Percentiles rank a stretch among this genome's conserved stretches.
Conservation (phyloP, 2,329 filamentous ascomycete species). For the Dactylonectria macrodidyma region DNA sequence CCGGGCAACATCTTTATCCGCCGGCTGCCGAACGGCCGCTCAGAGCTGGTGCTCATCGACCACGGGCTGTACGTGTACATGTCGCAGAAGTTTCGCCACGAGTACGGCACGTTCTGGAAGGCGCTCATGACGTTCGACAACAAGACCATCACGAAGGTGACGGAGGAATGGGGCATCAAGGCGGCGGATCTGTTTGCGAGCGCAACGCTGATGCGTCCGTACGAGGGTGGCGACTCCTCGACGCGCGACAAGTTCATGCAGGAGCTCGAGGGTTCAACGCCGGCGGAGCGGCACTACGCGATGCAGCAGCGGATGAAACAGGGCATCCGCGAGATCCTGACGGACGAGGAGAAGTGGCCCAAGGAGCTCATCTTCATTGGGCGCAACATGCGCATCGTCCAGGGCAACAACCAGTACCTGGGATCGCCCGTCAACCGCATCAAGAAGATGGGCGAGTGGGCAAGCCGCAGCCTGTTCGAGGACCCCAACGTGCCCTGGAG, state of each 20-base stretch:
- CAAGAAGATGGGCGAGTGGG: constrained; percentile 95
- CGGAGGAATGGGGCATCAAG: constrained; percentile 87
- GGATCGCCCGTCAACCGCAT: constrained; percentile 92
- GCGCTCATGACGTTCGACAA: constrained; percentile 95
- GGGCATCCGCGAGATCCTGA: constrained; percentile 76
- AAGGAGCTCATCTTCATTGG: constrained; percentile 94
- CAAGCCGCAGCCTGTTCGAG: constrained; percentile 85
- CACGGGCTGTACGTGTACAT: constrained; percentile 97
- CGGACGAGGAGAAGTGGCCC: constrained; percentile 90
- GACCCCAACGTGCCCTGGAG: constrained; percentile 74
- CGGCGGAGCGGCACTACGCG: constrained; percentile 85
- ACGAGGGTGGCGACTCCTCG: constrained; percentile 84
- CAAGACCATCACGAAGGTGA: constrained; percentile 79
- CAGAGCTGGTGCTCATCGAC: constrained; percentile 96
- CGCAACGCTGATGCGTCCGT: constrained; percentile 90
- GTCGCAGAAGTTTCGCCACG: constrained; percentile 83
- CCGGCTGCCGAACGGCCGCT: constrained; percentile 82
- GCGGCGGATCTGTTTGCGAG: constrained; percentile 93
- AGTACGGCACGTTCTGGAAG: constrained; percentile 95
- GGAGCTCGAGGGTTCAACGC: constrained; percentile 71
- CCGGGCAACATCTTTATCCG: constrained; percentile 98
- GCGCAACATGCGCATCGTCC: constrained; percentile 91
- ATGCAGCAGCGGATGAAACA: constrained; percentile 91
- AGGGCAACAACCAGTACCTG: constrained; percentile 92
- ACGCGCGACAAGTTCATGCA: constrained; percentile 76